These are phyloP conservation scores for Acacia concinna DNA, from an alignment of 331 rosid species.

Conservation along the genomic window DNA sequence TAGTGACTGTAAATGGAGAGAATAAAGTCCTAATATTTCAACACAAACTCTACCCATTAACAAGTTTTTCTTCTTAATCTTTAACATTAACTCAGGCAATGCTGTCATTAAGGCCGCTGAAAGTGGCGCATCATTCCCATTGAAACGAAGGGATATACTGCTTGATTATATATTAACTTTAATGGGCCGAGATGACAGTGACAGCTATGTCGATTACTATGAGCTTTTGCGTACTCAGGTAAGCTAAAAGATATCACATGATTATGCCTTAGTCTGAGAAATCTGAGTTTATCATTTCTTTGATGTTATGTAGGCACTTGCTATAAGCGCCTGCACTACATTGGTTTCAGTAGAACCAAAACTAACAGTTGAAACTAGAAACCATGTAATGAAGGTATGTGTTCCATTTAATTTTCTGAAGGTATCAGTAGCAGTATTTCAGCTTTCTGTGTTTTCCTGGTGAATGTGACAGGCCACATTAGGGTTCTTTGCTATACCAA, in stretches of 20 bases:
- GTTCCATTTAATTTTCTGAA: slow-evolving; percentile 27
- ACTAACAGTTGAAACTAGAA: slow-evolving; percentile 89
- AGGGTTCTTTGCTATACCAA: slow-evolving; percentile 94
- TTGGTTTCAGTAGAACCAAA: slow-evolving; percentile 97
- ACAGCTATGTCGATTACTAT: slow-evolving; percentile 72
- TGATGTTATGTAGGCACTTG: slow-evolving; percentile 69
- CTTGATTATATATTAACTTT: slow-evolving; percentile 88
- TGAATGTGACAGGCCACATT: slow-evolving; percentile 82
- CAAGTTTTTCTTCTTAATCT: not conserved
- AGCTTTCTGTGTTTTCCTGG: slow-evolving; percentile 30
- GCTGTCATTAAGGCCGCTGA: slow-evolving; percentile 96
- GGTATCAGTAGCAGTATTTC: slow-evolving; percentile 9
- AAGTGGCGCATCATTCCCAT: slow-evolving; percentile 86
- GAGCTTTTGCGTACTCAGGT: slow-evolving; percentile 92
- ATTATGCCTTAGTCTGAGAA: slow-evolving; percentile 31
- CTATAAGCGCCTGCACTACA: slow-evolving; percentile 95
- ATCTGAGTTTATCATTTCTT: slow-evolving; percentile 7
- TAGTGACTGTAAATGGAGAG: not conserved
- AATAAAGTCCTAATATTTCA: not conserved
- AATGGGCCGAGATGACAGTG: slow-evolving; percentile 90
- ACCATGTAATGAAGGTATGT: slow-evolving; percentile 83
- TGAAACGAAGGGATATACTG: slow-evolving; percentile 87
- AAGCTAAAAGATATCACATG: slow-evolving; percentile 30
- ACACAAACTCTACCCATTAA: not conserved
- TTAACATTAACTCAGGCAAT: slow-evolving; percentile 50